Evolutionary conservation across 176 grass and related monocot species (phyloP), one percentile per base, ranked within the genome.

Genomic region (Panicum miliaceum): DNA sequence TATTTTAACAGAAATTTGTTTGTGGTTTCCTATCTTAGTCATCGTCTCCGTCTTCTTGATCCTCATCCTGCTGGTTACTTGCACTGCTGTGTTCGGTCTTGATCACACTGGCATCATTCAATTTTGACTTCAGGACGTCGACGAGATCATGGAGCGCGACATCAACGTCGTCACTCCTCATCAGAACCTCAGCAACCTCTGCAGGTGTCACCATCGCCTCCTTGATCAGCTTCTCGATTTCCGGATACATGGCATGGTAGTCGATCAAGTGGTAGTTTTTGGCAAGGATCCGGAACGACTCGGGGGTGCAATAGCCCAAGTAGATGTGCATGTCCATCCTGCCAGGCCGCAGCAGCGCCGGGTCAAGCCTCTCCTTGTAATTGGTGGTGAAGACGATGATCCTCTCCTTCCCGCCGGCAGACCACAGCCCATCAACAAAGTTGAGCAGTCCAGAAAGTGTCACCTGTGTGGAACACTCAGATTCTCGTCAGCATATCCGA

Each of bases 311-410:
- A 75, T 91, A 89, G 27, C 92, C 90, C 95, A 97, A 92, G 86
- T 93, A 66, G 38, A 97, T 84, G 85, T 94, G 95, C 88, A 94
- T 94, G 60, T 94, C 89, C 89, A 97, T 97, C 80, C 95, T 83
- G n/a, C 95, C 92, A 10, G 95, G 88, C 22, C 95, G 84, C 84
- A 97, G 38, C 16, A 97, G 84, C 22, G 95, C 92, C 0, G 86
- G 90, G 84, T 97, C 95, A 6, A 97, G 90, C 68, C 76, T 80
- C 9, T 97, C 95, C 84, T 92, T 94, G 82, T 94, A 92, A 36
- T 97, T 97, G 43, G 95, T 97, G 0, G 95, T 97, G 88, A 97
- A 97, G 51, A 97, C 27, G 59, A 97, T 91, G 70, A 97, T 90
- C 83, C 90, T 90, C 64, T 94, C 95, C 6, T 94, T 90, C 36